Base-by-base conservation (phyloP, 2,329 filamentous ascomycete species). In the Fusarium irregulare region DNA sequence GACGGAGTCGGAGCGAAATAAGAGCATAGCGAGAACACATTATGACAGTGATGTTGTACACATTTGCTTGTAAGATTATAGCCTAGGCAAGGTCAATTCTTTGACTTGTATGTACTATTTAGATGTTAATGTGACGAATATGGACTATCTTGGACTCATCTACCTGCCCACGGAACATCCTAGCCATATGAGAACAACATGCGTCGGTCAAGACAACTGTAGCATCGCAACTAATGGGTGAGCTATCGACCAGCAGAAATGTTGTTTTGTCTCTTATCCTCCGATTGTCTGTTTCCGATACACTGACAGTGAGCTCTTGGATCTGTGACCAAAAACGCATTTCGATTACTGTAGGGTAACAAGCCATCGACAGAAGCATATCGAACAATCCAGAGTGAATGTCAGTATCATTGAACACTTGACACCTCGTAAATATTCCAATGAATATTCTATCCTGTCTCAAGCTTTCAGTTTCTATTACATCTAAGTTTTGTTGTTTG, bases 1-100 rank as follows among this genome's bases (percentile, higher is more conserved):
- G 91, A 93, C 62, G 86, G 86, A 3, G 70, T 82, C 27, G 85
- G 85, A 4, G 83, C 82, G 9, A 61, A 72, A 49, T 73, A 60
- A 72, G 30, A 21, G 23, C 13, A 11, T 23, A 28, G 12, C 45
- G n/a, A 20, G 10, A n/a, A 12, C 37, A 18, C 3, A 21, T 23
- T 18, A 30, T 6, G 28, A 44, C 8, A 13, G 28, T 34, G 23
- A 11, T 75, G 46, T 63, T 71, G 41, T 47, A 27, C 21, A 41
- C 18, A n/a, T 51, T 28, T 21, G 32, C 28, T 40, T 73, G 61
- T 70, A 68, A 51, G 25, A 41, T 25, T 51, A 64, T 50, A 47
- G 11, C n/a, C 9, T 16, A 5, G 10, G 12, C 34, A 48, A 25
- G 16, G 13, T 42, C 32, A n/a, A 16, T 40, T 40, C 4, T 21